Base-by-base conservation (phyloP, 345 rosid genomes). In the Aethionema arabicum region DNA sequence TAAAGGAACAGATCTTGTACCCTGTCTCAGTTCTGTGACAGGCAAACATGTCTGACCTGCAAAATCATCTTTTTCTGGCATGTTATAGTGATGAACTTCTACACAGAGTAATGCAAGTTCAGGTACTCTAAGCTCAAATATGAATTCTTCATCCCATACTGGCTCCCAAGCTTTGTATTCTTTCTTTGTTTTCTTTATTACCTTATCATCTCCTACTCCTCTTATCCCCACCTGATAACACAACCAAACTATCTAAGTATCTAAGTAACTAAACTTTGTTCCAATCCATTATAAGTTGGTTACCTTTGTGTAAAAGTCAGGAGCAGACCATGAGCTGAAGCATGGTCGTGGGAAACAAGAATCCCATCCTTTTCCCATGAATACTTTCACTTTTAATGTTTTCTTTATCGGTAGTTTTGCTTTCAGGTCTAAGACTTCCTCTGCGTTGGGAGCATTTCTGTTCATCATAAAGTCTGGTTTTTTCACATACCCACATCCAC, bases 1-100 rank as follows among this genome's bases (percentile, higher is more conserved):
- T 39, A 88, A 82, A 0, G 88, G 90, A 48, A 85, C 77, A 32
- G 85, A 82, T 32, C 82, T 83, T 66, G 84, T 72, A 6, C 96
- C 90, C 8, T 75, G 76, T 55, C 72, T 72, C 54, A 88, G 30
- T 51, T 88, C 93, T 8, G 76, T 33, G 21, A 85, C 84, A 7
- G 84, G 90, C 72, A 88, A 72, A 67, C 88, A 84, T 62, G 87
- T 73, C 70, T 88, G 93, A 2, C 96, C 93, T 0, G 80, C 81
- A 49, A 88, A 84, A 61, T 85, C 82, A 27, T 85, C 86, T 56
- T 78, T 85, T 62, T 82, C 86, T 5, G 90, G 77, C 80, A 84
- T 76, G 75, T 82, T 80, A 16, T 86, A 81, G 59, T 84, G 83
- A 3, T 75, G 85, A 52, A 86, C 96, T 79, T 86, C 87, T 13